phyloP scores from a whole-genome alignment of 495 filamentous ascomycete species.

The Aspergillus cavernicola region DNA sequence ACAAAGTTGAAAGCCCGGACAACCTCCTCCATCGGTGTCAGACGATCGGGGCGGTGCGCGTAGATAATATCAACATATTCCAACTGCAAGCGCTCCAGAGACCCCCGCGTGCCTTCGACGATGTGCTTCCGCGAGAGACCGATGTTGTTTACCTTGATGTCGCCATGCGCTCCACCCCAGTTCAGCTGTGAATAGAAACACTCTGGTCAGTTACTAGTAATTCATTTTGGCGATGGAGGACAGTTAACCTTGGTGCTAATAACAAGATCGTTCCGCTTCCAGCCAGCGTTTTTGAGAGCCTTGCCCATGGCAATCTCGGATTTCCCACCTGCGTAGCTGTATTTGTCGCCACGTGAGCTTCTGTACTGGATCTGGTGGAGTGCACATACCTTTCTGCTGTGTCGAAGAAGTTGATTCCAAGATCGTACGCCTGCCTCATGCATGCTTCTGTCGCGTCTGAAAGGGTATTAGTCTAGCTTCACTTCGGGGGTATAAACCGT shows the following conservation, averaged over 20 bases:
- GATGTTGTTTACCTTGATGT: constrained; percentile 63
- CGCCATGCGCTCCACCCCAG: constrained; percentile 58
- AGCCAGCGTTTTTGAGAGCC: constrained; percentile 54
- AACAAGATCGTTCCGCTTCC: constrained; percentile 80
- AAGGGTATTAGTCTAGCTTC: background rate
- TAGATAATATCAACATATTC: constrained; percentile 75
- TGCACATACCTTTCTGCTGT: constrained; percentile 36
- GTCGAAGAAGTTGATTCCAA: constrained; percentile 72
- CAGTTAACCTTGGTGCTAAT: constrained; percentile 71
- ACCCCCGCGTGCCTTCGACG: constrained; percentile 63
- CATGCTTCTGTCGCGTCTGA: constrained; percentile 61
- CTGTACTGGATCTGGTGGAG: constrained; percentile 1
- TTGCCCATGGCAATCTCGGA: constrained; percentile 72
- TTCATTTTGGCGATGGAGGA: no score
- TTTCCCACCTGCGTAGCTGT: constrained; percentile 59
- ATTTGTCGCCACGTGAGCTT: constrained; percentile 23
- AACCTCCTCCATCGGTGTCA: constrained; percentile 83
- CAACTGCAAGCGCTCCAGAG: constrained; percentile 65
- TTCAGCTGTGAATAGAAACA: constrained; percentile 51
- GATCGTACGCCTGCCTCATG: constrained; percentile 72
- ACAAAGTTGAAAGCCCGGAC: constrained; percentile 82
- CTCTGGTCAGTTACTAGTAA: no score
- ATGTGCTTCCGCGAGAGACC: constrained; percentile 83
- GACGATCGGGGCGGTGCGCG: constrained; percentile 77
- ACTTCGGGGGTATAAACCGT: background rate